Base-by-base conservation (phyloP, 768 basidiomycete species). In the Hydnum rufescens region DNA sequence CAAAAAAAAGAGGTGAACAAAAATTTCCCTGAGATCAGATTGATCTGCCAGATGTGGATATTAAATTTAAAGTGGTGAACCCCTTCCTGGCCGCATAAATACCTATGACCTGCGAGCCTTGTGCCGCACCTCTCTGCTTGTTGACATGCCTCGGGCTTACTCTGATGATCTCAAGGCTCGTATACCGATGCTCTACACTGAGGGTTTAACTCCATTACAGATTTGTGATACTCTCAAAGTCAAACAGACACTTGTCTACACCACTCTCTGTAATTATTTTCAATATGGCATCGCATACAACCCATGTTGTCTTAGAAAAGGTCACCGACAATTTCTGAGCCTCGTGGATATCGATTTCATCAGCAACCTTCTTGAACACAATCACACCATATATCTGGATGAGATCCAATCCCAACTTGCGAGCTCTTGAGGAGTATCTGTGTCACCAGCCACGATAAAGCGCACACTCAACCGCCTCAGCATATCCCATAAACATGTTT, bases 401-500 rank as follows among this genome's bases (percentile, higher is more conserved):
- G 55, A 57, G 23, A 34, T 57, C 1, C 39, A 32, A 23, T 18
- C 25, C n/a, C 23, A 22, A 13, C 22, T 55, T 6, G 25, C 5
- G 23, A 28, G 22, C 5, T 23, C 4, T 13, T 30, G 28, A 28
- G 47, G 48, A 4, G 13, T 53, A 19, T 16, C 47, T 6, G 32
- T 53, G 18, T 22, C 52, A 18, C 13, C 18, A 5, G 25, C 3
- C 4, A 56, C 36, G 1, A 36, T 58, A 3, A 28, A 36, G 5
- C 55, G 36, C 2, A 34, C 52, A 16, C 43, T 58, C 4, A 19
- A 48, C 4, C 30, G 39, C 1, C 22, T 23, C 4, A 43, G 48
- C 1, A 50, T 53, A n/a, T 50, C 52, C 0, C 26, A 26, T n/a
- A 58, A 58, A 32, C 34, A 56, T 42, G 57, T 53, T 18, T 29